Evolutionary conservation across 805 yeast genomes (phyloP), one percentile per base, ranked within the genome.

Genomic region (Zygosaccharomyces rouxii): DNA sequence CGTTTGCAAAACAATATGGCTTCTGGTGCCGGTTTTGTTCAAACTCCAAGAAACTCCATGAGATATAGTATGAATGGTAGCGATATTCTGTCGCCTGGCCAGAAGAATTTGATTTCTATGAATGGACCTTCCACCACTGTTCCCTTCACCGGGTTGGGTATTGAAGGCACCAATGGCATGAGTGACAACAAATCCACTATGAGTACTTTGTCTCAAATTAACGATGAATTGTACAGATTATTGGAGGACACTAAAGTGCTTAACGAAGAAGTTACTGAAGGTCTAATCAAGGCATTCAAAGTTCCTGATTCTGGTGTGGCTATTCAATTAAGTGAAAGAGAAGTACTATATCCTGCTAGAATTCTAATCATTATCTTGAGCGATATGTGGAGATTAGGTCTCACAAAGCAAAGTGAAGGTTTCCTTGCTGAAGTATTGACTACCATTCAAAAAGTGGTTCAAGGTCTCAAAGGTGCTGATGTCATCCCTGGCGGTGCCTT

Each of bases 311-410:
- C 95, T 19, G 86, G 89, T 51, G 88, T 86, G 42, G 89, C 94
- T 38, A 84, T 88, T 41, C 88, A 83, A 59, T 73, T 89, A 55
- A 82, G 90, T 13, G 79, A 88, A 63, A 89, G 89, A 63, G 98
- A 94, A 66, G 95, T 92, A 9, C 74, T 94, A 47, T 94, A 89
- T 81, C 99, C 99, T 23, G 94, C 97, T 1, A 82, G 97, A 74
- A 88, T 94, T 55, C 82, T 94, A 61, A 92, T 94, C 61, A 85
- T 94, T 55, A 84, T 92, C 29, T 74, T 92, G 55, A 84, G 95
- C 60, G 99, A 94, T 68, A 89, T 94, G 98, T 94, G 99, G 99
- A 80, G 98, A 70, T 75, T 92, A 42, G 98, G 98, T 2, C 78
- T 89, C 60, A 89, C 97, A 13, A 81, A 85, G 56, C 97, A 92